A percentile compares a stretch with the other conserved stretches of the same genome.
Evolutionary conservation across 2,329 filamentous ascomycete genomes (phyloP).

Genomic region (Pseudocercospora musae): DNA sequence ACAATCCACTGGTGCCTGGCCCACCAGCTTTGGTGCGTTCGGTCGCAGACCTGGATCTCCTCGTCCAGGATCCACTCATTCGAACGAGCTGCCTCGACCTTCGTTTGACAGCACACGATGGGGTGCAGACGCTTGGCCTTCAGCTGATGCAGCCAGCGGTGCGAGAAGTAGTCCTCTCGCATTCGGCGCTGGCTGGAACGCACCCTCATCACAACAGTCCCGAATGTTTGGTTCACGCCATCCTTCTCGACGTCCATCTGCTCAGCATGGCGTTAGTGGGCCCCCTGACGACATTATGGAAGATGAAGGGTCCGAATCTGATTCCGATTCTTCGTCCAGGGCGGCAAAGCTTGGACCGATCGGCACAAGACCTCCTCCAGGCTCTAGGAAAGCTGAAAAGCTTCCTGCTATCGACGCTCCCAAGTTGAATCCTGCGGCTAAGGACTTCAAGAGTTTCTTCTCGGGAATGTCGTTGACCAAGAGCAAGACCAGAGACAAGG

Average conservation of each 20-base stretch:
- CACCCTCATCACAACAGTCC: constrained; percentile 51
- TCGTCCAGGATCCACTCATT: constrained; percentile 52
- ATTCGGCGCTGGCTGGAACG: constrained; percentile 38
- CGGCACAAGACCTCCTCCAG: constrained; percentile 60
- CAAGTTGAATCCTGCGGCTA: constrained; percentile 80
- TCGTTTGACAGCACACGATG: constrained; percentile 67
- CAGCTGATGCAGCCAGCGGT: constrained; percentile 28
- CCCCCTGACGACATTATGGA: constrained; percentile 53
- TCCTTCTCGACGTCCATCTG: constrained; percentile 75
- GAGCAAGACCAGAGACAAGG: constrained; percentile 37
- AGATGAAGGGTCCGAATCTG: constrained; percentile 38
- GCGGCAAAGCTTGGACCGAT: constrained; percentile 65
- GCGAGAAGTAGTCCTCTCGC: constrained; percentile 40
- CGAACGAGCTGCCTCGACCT: constrained; percentile 67
- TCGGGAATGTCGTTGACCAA: constrained; percentile 39
- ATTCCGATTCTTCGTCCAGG: constrained; percentile 40
- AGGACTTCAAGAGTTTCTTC: constrained; percentile 76
- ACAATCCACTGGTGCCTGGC: constrained; percentile 40
- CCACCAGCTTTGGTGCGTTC: constrained; percentile 24
- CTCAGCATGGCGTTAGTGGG: constrained; percentile 71
- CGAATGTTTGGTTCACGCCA: constrained; percentile 57
- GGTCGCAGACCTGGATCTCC: constrained; percentile 48
- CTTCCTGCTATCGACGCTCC: constrained; percentile 42
- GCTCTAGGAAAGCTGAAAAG: constrained; percentile 21
- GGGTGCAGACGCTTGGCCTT: constrained; percentile 39